Base-by-base conservation (phyloP, 345 rosid genomes). In the Lepidium sativum region DNA sequence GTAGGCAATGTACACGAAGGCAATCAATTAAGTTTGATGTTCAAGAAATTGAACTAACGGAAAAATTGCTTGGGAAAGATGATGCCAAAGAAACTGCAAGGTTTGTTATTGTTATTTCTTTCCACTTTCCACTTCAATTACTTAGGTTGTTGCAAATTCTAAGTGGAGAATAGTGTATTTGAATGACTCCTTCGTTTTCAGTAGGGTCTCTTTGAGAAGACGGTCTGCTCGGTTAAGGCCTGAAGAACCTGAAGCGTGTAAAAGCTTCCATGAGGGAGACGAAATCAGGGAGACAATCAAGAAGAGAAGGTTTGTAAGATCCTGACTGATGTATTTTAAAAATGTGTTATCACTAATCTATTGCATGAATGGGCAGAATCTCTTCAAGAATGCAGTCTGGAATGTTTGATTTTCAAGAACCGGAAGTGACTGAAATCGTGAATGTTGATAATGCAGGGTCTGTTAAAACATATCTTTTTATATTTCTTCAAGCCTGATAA, bases 401-500 rank as follows among this genome's bases (percentile, higher is more conserved):
- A 14, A 72, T 52, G 50, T 60, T 77, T 29, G 72, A 65, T 53
- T 41, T 52, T 48, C 63, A 62, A 63, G 74, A 51, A 49, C 69
- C 58, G 12, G 74, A 69, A 66, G 55, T 20, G 64, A 29, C 52
- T 12, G 48, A 62, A 61, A 70, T 62, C 44, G 50, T 57, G 56
- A 56, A 55, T 44, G 59, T 63, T 48, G 76, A 72, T n/a, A 71
- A 66, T 68, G 75, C 72, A 38, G 66, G 92, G 92, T 86, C 9
- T 47, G 75, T 65, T 58, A 37, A 53, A 65, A 33, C 67, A 14
- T 50, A 40, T 21, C 8, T 9, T 45, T 23, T 15, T 7, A 21
- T 39, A 16, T 12, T 54, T 63, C 55, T 50, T 47, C 61, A n/a
- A n/a, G 29, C 25, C 9, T 38, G 7, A 53, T 2, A 11, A 52